phyloP scores from a whole-genome alignment of 306 rosid genomes.

The Quercus dentata region DNA sequence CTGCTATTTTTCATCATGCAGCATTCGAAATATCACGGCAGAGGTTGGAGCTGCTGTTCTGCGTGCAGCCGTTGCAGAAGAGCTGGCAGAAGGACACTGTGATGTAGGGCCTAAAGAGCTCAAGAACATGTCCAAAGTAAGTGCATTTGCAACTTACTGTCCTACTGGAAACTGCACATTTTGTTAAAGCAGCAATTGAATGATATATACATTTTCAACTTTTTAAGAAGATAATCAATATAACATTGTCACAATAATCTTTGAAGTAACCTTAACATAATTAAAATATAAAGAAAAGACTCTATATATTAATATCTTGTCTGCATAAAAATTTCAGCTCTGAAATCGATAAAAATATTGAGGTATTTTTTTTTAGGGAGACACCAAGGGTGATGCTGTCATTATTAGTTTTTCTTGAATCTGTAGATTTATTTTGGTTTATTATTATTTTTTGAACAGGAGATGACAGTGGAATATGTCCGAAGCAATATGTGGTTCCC shows the following conservation, averaged over 20 bases:
- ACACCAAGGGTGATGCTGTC: not conserved
- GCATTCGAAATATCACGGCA: conserved; percentile 73
- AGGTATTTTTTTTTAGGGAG: not conserved
- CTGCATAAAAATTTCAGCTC: not conserved
- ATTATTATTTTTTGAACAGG: conserved; percentile 53
- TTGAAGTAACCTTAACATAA: not conserved
- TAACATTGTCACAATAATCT: not conserved
- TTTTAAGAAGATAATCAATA: not conserved
- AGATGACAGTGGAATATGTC: conserved; percentile 56
- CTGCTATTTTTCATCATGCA: conserved; percentile 31
- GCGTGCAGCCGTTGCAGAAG: conserved; percentile 73
- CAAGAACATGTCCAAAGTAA: conserved; percentile 67
- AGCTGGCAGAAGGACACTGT: conserved; percentile 72
- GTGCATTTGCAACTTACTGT: conserved; percentile 20
- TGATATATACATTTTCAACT: not conserved
- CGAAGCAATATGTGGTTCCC: conserved; percentile 78
- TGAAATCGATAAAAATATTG: not conserved
- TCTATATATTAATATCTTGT: not conserved
- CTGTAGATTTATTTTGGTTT: too few species aligned
- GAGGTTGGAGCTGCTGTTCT: conserved; percentile 95
- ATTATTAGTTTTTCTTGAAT: not conserved
- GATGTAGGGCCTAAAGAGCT: conserved; percentile 71
- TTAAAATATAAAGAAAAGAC: not conserved
- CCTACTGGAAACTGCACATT: not conserved
- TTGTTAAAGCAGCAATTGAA: not conserved